A percentile compares a stretch with the other conserved stretches of the same genome.
These are phyloP conservation scores for Diaporthe destruens DNA, from an alignment of 2,329 filamentous ascomycete species.

Conservation along the genomic window DNA sequence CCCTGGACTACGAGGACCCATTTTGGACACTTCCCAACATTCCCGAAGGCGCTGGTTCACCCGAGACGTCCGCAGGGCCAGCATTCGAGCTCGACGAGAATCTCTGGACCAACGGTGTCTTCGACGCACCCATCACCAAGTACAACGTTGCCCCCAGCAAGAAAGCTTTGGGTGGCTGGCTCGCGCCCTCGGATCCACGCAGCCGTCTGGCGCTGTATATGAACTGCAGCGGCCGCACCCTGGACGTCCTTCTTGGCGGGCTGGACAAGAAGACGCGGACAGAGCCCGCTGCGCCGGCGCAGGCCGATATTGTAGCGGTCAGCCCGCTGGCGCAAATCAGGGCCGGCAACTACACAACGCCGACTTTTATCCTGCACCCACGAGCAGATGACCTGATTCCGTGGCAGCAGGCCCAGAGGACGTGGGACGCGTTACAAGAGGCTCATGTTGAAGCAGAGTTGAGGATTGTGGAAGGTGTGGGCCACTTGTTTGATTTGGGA, in stretches of 20 bases:
- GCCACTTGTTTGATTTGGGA: conserved; percentile 34
- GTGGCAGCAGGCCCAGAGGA: conserved; percentile 47
- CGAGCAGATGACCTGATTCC: conserved; percentile 51
- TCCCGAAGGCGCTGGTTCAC: conserved; percentile 4
- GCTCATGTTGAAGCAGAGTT: background rate
- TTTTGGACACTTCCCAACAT: conserved; percentile 39
- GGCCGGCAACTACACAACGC: conserved; percentile 48
- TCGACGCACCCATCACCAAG: conserved; percentile 11
- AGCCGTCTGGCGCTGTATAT: conserved; percentile 49
- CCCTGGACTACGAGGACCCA: conserved; percentile 42
- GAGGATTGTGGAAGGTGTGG: conserved; percentile 20
- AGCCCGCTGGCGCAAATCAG: conserved; percentile 51
- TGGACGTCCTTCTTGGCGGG: conserved; percentile 47
- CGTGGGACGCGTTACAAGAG: conserved; percentile 42
- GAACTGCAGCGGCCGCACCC: conserved; percentile 48
- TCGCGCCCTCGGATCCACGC: conserved; percentile 43
- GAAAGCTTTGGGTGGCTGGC: conserved; percentile 27
- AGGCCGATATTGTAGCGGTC: conserved; percentile 42
- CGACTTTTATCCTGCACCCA: conserved; percentile 52
- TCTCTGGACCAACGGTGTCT: background rate
- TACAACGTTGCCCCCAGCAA: conserved; percentile 12
- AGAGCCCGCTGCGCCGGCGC: conserved; percentile 37
- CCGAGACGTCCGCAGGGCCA: background rate
- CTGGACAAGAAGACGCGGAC: conserved; percentile 35
- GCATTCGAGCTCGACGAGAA: background rate